Percentiles rank a stretch among this genome's conserved stretches.
These are phyloP conservation scores for Didymella glomerata DNA, from an alignment of 2,329 filamentous ascomycete species.

Conservation along the genomic window DNA sequence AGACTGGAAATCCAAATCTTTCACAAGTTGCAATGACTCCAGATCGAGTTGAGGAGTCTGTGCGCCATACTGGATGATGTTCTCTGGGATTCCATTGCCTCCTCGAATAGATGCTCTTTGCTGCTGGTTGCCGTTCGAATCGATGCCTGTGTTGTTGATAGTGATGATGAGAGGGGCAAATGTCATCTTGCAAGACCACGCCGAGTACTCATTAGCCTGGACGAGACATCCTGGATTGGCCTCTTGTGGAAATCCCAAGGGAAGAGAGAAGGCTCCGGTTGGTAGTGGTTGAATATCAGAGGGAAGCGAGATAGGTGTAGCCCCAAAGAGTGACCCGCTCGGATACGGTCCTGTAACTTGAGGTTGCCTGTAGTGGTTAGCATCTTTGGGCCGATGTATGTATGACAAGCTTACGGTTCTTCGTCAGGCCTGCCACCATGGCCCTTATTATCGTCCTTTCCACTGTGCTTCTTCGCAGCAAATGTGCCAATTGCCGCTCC, in stretches of 20 bases:
- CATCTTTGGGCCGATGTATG: neutral
- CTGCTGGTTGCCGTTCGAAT: slow-evolving; percentile 15
- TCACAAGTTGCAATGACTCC: slow-evolving; percentile 62
- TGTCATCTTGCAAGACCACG: slow-evolving; percentile 61
- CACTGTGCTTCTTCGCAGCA: slow-evolving; percentile 53
- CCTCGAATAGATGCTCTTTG: slow-evolving; percentile 36
- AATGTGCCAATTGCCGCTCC: slow-evolving; percentile 65
- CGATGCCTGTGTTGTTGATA: slow-evolving; percentile 32
- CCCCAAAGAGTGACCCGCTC: slow-evolving; percentile 59
- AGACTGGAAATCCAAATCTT: slow-evolving; percentile 64
- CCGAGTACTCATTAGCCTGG: slow-evolving; percentile 54
- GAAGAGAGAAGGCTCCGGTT: slow-evolving; percentile 60
- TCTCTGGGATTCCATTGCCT: slow-evolving; percentile 48
- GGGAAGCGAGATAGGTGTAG: slow-evolving; percentile 59
- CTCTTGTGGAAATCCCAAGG: slow-evolving; percentile 57
- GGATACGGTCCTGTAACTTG: slow-evolving; percentile 55
- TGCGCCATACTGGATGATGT: slow-evolving; percentile 65
- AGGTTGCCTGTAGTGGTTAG: slow-evolving; percentile 44
- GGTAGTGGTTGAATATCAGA: slow-evolving; percentile 56
- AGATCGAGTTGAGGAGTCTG: slow-evolving; percentile 64
- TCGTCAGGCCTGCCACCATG: slow-evolving; percentile 29
- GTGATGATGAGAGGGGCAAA: slow-evolving; percentile 46
- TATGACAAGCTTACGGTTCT: slow-evolving; percentile 40
- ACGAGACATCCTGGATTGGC: slow-evolving; percentile 60
- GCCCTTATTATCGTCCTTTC: slow-evolving; percentile 24